These are phyloP conservation scores for Podospora comata DNA, from an alignment of 495 filamentous ascomycete genomes.

Conservation along the genomic window DNA sequence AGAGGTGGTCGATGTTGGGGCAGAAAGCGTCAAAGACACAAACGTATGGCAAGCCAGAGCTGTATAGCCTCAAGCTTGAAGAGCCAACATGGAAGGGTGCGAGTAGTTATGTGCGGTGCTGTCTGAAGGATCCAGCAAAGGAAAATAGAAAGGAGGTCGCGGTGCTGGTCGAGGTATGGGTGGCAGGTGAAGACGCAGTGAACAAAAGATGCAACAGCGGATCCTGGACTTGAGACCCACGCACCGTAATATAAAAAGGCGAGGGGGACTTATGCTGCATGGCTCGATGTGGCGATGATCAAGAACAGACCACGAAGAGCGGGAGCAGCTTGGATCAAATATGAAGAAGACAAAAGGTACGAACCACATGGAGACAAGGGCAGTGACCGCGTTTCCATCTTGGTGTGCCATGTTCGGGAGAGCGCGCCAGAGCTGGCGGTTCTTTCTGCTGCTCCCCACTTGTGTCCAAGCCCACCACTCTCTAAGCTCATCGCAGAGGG, in stretches of 20 bases:
- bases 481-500: constrained; percentile 5
- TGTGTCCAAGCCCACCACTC: constrained; percentile 1
- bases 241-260: no score
- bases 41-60: constrained; percentile 5
- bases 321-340: not conserved
- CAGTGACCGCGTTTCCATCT: not conserved
- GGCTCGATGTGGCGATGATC: not conserved
- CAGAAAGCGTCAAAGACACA: not conserved
- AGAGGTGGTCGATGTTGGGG: not conserved
- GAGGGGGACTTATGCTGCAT: not conserved
- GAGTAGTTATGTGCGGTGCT: not conserved
- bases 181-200: not conserved
- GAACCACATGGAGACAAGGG: not conserved
- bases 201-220: not conserved
- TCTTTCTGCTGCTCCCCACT: not conserved
- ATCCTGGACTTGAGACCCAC: not conserved
- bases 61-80: constrained; percentile 5
- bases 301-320: not conserved
- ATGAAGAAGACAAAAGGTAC: not conserved
- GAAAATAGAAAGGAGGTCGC: not conserved
- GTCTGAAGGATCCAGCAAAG: not conserved
- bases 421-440: constrained; percentile 3
- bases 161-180: not conserved
- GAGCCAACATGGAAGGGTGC: not conserved
- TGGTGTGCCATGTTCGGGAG: not conserved